These are phyloP conservation scores for Salix purpurea DNA, from an alignment of 345 rosid genomes.

Conservation along the genomic window DNA sequence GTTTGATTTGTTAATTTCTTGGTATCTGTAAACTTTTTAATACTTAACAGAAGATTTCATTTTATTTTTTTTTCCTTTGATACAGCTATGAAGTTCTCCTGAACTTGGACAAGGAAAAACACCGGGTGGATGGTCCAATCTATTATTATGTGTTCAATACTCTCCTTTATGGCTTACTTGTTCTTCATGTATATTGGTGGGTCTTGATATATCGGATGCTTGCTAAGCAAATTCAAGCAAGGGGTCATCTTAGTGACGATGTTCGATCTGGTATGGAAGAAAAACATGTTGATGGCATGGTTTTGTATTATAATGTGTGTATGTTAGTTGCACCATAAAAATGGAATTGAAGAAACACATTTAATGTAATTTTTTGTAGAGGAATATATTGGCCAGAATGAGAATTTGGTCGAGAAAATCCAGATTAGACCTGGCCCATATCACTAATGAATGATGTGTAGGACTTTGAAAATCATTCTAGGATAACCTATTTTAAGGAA, in stretches of 20 bases:
- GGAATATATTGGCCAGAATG: background rate
- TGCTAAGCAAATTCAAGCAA: conserved; percentile 33
- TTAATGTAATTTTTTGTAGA: background rate
- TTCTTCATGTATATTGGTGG: conserved; percentile 37
- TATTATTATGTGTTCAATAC: conserved; percentile 27
- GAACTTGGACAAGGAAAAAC: conserved; percentile 22
- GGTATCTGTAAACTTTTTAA: background rate
- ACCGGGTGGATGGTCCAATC: conserved; percentile 27
- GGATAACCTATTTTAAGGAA: background rate
- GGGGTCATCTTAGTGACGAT: conserved; percentile 33
- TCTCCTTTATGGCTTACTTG: conserved; percentile 29
- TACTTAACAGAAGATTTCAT: background rate
- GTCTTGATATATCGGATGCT: conserved; percentile 37
- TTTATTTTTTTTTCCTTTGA: conserved; percentile 1
- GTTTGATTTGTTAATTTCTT: background rate
- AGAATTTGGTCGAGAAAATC: background rate
- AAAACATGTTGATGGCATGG: background rate
- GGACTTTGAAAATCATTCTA: background rate
- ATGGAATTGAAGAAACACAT: background rate
- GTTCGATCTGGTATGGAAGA: conserved; percentile 30
- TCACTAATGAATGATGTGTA: background rate
- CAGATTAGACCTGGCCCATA: background rate
- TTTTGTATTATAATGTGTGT: background rate
- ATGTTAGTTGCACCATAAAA: background rate
- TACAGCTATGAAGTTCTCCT: conserved; percentile 27